Percentiles rank a stretch among this genome's conserved stretches.
phyloP scores from a whole-genome alignment of 2,329 filamentous ascomycete species.

The Penicillium aurantiogriseum region DNA sequence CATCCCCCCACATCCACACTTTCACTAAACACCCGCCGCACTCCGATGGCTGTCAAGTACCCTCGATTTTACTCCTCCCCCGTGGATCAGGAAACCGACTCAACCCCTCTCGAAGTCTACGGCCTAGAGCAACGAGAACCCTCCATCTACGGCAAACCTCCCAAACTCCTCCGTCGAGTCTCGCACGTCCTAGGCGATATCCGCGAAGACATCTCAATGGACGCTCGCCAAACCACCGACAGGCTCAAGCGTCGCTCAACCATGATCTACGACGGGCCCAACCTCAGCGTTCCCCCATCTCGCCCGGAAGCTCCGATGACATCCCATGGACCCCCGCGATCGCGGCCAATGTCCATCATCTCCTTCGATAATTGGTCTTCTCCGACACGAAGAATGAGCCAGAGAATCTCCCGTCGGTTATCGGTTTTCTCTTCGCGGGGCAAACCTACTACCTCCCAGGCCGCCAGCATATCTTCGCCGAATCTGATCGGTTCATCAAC shows the following conservation, averaged over 20 bases:
- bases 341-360: constrained; percentile 29
- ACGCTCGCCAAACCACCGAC: constrained; percentile 20
- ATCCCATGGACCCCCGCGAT: constrained; percentile 17
- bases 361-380: constrained; percentile 22
- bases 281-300: constrained; percentile 8
- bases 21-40: constrained; percentile 21
- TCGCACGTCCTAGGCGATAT: constrained; percentile 40
- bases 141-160: constrained; percentile 29
- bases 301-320: constrained; percentile 16
- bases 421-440: constrained; percentile 26
- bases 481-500: constrained; percentile 36
- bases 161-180: constrained; percentile 31
- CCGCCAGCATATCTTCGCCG: constrained; percentile 33
- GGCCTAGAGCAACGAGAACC: constrained; percentile 36
- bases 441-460: constrained; percentile 11
- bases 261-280: constrained; percentile 11
- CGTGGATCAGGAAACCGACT: constrained; percentile 28
- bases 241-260: constrained; percentile 33
- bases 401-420: constrained; percentile 25
- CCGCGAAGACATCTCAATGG: constrained; percentile 33
- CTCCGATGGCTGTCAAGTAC: constrained; percentile 22
- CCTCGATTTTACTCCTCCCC: constrained; percentile 39
- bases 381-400: constrained; percentile 25
- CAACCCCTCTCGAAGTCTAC: constrained; percentile 34
- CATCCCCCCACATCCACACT: constrained; percentile 26